Evolutionary conservation across 2,329 filamentous ascomycete genomes (phyloP).

Genomic region (Cryphonectria carpinicola): DNA sequence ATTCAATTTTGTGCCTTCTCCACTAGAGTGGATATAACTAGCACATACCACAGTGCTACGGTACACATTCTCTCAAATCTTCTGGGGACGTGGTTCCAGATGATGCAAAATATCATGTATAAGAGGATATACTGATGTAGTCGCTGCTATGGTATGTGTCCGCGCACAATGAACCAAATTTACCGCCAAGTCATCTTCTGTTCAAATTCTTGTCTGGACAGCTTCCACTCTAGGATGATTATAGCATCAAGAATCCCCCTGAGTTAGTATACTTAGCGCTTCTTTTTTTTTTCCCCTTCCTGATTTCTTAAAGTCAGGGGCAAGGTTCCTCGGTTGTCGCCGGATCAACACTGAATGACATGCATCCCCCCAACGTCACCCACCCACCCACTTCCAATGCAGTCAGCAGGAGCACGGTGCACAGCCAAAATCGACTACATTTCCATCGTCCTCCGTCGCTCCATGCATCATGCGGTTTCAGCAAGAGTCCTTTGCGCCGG

Average conservation of each 20-base stretch:
- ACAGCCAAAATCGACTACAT: constrained; percentile 15
- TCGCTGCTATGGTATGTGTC: not conserved
- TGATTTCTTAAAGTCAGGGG: not conserved
- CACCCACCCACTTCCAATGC: not conserved
- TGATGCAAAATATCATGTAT: not conserved
- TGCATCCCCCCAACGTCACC: constrained; percentile 3
- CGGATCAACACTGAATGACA: not conserved
- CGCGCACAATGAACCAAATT: not conserved
- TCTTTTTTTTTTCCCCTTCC: not conserved
- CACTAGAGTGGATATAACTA: not conserved
- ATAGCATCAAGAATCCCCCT: not conserved
- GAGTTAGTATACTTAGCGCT: not conserved
- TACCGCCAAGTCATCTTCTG: not conserved
- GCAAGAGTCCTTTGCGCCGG: not conserved
- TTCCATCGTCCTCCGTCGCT: not conserved
- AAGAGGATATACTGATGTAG: not conserved
- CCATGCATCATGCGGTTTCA: not conserved
- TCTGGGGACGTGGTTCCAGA: not conserved
- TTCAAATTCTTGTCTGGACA: not conserved
- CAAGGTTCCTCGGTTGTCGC: not conserved
- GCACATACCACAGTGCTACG: not conserved
- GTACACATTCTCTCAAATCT: not conserved
- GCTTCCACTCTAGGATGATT: not conserved
- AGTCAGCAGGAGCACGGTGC: constrained; percentile 18
- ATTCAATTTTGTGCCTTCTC: not conserved